Conservation (phyloP, 495 filamentous ascomycete genomes). For the Copromyces sp. region DNA sequence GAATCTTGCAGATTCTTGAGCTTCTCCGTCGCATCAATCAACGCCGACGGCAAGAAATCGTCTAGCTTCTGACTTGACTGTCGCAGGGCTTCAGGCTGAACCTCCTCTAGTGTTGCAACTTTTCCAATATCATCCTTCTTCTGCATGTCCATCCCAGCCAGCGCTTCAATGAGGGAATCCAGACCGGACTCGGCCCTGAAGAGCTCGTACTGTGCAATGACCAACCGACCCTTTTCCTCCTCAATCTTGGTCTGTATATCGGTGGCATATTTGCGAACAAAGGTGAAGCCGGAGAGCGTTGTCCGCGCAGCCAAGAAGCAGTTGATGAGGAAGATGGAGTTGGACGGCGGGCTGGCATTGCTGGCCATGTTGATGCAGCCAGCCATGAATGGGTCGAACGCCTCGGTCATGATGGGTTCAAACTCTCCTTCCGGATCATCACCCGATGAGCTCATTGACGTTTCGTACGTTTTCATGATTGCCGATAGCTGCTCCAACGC, state of each 20-base stretch:
- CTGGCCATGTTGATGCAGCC: conserved; percentile 60
- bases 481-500: conserved; percentile 63
- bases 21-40: conserved; percentile 83
- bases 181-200: conserved; percentile 69
- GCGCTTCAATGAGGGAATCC: conserved; percentile 52
- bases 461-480: conserved; percentile 74
- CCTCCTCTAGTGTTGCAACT: conserved; percentile 34
- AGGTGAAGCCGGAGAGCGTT: conserved; percentile 43
- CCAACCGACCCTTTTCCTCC: conserved; percentile 34
- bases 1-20: conserved; percentile 62
- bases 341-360: conserved; percentile 43
- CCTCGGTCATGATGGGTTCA: conserved; percentile 64
- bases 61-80: conserved; percentile 69
- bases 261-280: conserved; percentile 35
- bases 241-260: conserved; percentile 39
- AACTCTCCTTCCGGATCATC: conserved; percentile 54
- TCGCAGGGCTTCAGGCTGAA: conserved; percentile 54
- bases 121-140: conserved; percentile 27
- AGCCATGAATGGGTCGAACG: conserved; percentile 77
- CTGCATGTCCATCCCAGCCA: conserved; percentile 28
- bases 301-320: conserved; percentile 52
- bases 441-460: conserved; percentile 51
- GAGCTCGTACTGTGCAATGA: conserved; percentile 52
- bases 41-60: conserved; percentile 80
- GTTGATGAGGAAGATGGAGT: conserved; percentile 74